phyloP scores from a whole-genome alignment of 129 eudicot species.

The Cynara cardunculus region DNA sequence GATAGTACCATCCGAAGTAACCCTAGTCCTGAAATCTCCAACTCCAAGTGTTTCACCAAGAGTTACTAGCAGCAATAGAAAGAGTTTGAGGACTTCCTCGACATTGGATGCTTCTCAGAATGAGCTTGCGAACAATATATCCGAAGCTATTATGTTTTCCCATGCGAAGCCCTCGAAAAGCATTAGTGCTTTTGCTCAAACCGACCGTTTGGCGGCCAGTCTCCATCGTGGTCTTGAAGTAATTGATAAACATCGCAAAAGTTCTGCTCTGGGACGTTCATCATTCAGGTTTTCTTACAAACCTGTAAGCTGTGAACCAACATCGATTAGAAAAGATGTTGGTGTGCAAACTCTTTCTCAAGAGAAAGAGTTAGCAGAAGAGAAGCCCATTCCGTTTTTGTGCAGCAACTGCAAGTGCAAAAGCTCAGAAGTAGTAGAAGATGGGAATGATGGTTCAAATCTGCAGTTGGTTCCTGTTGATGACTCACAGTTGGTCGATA shows the following conservation, averaged over 20 bases:
- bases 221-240: conserved; percentile 80
- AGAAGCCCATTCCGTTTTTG: conserved; percentile 25
- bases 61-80: conserved; percentile 48
- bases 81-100: conserved; percentile 64
- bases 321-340: conserved; percentile 52
- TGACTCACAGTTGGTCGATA: conserved; percentile 44
- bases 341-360: conserved; percentile 70
- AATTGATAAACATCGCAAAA: conserved; percentile 49
- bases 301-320: conserved; percentile 45
- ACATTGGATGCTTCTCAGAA: conserved; percentile 48
- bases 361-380: conserved; percentile 32
- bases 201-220: conserved; percentile 79
- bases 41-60: conserved; percentile 68
- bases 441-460: conserved; percentile 34
- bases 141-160: conserved; percentile 25
- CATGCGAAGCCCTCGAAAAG: conserved; percentile 44
- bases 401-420: conserved; percentile 68
- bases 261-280: conserved; percentile 56
- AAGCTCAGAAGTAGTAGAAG: conserved; percentile 33
- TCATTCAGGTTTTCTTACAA: conserved; percentile 77
- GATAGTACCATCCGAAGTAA: conserved; percentile 43
- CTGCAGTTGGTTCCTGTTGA: conserved; percentile 71
- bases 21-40: conserved; percentile 57
- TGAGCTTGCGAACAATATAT: conserved; percentile 15
- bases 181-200: conserved; percentile 33